A percentile compares a stretch with the other conserved stretches of the same genome.
phyloP scores from a whole-genome alignment of 768 basidiomycete genomes.

The Austroboletus festivus region DNA sequence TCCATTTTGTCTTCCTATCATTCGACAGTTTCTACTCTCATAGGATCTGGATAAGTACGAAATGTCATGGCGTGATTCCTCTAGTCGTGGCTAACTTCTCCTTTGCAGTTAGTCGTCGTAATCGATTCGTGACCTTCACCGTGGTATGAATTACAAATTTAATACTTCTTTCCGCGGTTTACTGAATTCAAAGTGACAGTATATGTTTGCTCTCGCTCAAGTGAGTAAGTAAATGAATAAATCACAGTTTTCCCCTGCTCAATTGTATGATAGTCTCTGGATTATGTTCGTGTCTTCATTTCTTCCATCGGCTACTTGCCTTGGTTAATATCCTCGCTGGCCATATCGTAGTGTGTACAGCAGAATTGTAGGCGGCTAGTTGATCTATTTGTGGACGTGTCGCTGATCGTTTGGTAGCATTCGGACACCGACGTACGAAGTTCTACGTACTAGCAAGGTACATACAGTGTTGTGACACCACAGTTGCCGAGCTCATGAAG shows the following conservation, averaged over 20 bases:
- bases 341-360: conserved; percentile 1
- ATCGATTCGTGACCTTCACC: conserved; percentile 10
- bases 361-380: conserved; percentile 1
- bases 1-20: background rate
- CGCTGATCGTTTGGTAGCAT: conserved; percentile 4
- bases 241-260: background rate
- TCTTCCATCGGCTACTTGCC: no score
- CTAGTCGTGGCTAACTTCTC: background rate
- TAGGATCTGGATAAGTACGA: conserved; percentile 27
- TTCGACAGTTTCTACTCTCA: conserved; percentile 22
- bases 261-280: conserved; percentile 9
- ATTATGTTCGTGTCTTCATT: conserved; percentile 7
- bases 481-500: background rate
- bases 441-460: conserved; percentile 7
- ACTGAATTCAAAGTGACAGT: conserved; percentile 5
- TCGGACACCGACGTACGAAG: conserved; percentile 3
- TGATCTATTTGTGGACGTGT: no score
- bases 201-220: conserved; percentile 8
- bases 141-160: conserved; percentile 11
- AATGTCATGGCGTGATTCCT: background rate
- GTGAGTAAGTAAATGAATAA: conserved; percentile 6
- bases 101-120: conserved; percentile 17
- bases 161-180: background rate
- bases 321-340: no score
- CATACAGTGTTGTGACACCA: background rate